Evolutionary conservation across 2,329 filamentous ascomycete species (phyloP), one percentile per base, ranked within the genome.

Genomic region (Neofusicoccum ribis): DNA sequence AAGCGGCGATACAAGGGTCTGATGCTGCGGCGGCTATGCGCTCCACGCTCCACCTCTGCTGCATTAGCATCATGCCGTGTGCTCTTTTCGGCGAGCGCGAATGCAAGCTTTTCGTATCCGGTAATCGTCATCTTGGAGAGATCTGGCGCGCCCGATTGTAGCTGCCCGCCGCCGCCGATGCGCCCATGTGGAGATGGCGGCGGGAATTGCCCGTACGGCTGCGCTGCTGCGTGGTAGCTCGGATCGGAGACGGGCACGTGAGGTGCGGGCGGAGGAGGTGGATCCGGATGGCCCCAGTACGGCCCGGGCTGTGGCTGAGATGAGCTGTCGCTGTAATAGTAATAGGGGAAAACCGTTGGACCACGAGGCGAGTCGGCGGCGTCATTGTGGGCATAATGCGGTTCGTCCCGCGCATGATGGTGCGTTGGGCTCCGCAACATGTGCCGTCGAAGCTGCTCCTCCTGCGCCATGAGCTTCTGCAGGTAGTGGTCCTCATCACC

Each of bases 1-100:
- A 97, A 97, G 65, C 89, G 89, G 49, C 93, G 87, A 75, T 96
- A 97, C 66, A 96, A 85, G 0, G 92, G 91, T 8, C 72, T 70
- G 7, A 77, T 71, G 15, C 68, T 63, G 12, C 41, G 49, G 27
- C 23, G 17, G 12, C 27, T 43, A 20, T 17, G 37, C 36, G 44
- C 54, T 49, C 46, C 49, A 39, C 51, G 46, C 20, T 54, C 36
- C 64, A 31, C 27, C 27, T 39, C 37, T 39, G 37, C 37, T 9
- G 27, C 27, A 31, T 65, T 67, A 67, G 70, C 66, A 49, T 66
- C 20, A 70, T 69, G 31, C 66, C 65, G 67, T 75, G 73, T 27
- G 72, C 46, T 12, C 65, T 34, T 39, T 61, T 73, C 71, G 63
- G 73, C 72, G 58, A 79, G 71, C 65, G 77, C 76, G 49, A 72